A percentile compares a stretch with the other conserved stretches of the same genome.
phyloP scores from a whole-genome alignment of 305 asterid species.

The Caryopteris hybrid region DNA sequence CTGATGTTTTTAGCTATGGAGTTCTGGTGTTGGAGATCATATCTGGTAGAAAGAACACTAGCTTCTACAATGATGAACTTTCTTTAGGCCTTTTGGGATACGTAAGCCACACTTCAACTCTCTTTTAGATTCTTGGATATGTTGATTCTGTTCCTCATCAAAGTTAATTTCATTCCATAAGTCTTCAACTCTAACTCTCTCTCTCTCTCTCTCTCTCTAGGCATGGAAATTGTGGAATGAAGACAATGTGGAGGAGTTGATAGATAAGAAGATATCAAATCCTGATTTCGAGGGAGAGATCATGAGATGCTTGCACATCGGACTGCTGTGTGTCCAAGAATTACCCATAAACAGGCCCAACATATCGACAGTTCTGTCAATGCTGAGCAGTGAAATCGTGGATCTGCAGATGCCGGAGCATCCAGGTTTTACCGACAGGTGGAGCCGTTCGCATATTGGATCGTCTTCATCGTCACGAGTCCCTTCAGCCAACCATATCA shows the following conservation, averaged over 20 bases:
- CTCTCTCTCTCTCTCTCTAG: not conserved
- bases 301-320: constrained; percentile 34
- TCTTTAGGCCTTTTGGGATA: constrained; percentile 42
- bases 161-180: not conserved
- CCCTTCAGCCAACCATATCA: constrained; percentile 21
- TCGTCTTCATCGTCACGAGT: constrained; percentile 16
- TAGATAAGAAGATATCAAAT: constrained; percentile 21
- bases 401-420: constrained; percentile 32
- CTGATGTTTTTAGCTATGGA: constrained; percentile 49
- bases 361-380: constrained; percentile 29
- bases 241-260: constrained; percentile 15
- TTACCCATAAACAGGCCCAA: constrained; percentile 27
- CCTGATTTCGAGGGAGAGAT: constrained; percentile 14
- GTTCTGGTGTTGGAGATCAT: constrained; percentile 42
- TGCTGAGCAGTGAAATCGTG: constrained; percentile 40
- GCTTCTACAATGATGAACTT: constrained; percentile 30
- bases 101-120: constrained; percentile 18
- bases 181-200: not conserved
- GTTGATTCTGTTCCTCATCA: too few relatives aligned
- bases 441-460: constrained; percentile 20
- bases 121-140: too few relatives aligned
- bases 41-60: constrained; percentile 39
- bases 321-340: constrained; percentile 37
- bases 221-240: constrained; percentile 48
- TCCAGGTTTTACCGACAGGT: constrained; percentile 28